Evolutionary conservation across 2,329 filamentous ascomycete species (phyloP).

Genomic region (Dactylonectria estremocensis): DNA sequence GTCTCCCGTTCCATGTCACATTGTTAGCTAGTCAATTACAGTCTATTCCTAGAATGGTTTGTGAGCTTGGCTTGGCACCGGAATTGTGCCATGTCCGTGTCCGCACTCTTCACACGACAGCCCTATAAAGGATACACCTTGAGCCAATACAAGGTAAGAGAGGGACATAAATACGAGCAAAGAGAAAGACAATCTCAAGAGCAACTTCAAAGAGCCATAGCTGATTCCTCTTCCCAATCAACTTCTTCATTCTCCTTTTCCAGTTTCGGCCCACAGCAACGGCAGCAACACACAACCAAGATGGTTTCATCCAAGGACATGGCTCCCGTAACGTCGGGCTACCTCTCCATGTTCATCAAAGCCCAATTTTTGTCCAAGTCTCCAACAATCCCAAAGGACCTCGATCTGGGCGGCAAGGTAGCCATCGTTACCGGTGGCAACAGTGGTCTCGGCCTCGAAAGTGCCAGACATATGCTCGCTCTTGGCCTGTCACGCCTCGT

Average conservation of each 20-base stretch:
- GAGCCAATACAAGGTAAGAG: background rate
- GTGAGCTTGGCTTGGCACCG: slow-evolving; percentile 15
- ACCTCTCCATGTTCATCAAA: slow-evolving; percentile 1
- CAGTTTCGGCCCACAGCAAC: background rate
- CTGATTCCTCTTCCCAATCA: background rate
- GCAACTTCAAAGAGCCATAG: no score
- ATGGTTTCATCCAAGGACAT: slow-evolving; percentile 14
- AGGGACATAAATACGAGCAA: background rate
- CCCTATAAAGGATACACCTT: slow-evolving; percentile 2
- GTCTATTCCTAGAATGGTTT: slow-evolving; percentile 9
- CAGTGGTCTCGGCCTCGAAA: slow-evolving; percentile 62
- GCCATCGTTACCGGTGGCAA: slow-evolving; percentile 65
- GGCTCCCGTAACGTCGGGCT: slow-evolving; percentile 1
- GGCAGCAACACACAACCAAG: background rate
- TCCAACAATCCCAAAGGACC: background rate
- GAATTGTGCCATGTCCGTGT: background rate
- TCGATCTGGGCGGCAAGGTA: slow-evolving; percentile 51
- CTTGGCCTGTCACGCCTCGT: slow-evolving; percentile 59
- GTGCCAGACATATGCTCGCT: slow-evolving; percentile 57
- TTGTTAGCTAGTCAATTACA: no score
- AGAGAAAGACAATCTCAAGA: background rate
- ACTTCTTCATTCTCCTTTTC: background rate
- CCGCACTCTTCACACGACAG: background rate
- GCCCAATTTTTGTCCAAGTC: slow-evolving; percentile 1
- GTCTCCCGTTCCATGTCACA: background rate